Evolutionary conservation across 2,329 filamentous ascomycete genomes (phyloP), one percentile per base, ranked within the genome.

Genomic region (Fusarium udum): DNA sequence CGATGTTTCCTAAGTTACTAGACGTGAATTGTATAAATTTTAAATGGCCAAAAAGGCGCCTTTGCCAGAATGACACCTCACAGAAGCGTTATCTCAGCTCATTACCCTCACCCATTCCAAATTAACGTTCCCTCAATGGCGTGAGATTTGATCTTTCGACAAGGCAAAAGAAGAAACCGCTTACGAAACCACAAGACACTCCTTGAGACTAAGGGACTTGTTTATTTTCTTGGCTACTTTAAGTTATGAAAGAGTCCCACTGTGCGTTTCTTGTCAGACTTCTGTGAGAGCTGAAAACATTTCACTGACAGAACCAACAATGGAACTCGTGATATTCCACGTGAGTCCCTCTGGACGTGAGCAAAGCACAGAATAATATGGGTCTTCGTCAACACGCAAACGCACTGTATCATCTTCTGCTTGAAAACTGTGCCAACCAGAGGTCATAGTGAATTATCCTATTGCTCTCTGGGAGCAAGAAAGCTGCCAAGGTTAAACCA

Each of bases 91-190:
- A 4, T 11, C 8, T 51, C 6, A 34, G 16, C 6, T 14, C 12
- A 24, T 34, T 12, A 24, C 6, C 6, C 20, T 10, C 4, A 3
- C 3, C 1, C 4, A 20, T 1, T 34, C 16, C 9, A 4, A 4
- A 2, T 11, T 24, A 16, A 20, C 1, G n/a, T 31, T 20, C 14
- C 0, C 16, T 6, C 15, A 20, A 8, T 3, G 9, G n/a, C n/a
- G 0, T 11, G 6, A 4, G 6, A 24, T 14, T 34, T 7, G n/a
- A 7, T 7, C 11, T 14, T 20, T 15, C 22, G 6, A 24, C 3
- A 8, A 34, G 3, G 2, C 4, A 15, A 26, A 8, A 20, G 3
- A 52, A 34, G 48, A 8, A 6, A 20, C n/a, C 20, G n/a, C 9
- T 8, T 4, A 11, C 6, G 1, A 11, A 8, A 14, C 10, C 6